Evolutionary conservation across 345 rosid genomes (phyloP).

Genomic region (Clausena lansium): DNA sequence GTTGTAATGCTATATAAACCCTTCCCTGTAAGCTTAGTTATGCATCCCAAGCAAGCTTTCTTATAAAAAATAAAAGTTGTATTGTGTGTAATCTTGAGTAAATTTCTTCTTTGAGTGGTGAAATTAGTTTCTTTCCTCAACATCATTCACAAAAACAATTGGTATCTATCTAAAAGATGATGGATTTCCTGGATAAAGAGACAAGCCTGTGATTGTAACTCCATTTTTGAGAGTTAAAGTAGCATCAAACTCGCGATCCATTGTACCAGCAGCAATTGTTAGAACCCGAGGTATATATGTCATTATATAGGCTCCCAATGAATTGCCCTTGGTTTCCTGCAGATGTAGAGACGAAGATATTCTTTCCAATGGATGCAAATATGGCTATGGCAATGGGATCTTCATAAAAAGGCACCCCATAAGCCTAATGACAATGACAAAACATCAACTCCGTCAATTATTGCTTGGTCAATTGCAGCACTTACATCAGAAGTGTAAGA

Average conservation of each 20-base stretch:
- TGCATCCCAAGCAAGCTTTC: too few species aligned
- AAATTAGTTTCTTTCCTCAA: too few species aligned
- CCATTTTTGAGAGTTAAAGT: conserved; percentile 25
- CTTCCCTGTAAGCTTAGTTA: too few species aligned
- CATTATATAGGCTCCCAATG: conserved; percentile 32
- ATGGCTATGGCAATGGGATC: conserved; percentile 53
- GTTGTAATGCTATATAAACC: too few species aligned
- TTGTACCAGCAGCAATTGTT: conserved; percentile 43
- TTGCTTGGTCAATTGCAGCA: conserved; percentile 53
- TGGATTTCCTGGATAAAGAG: conserved; percentile 28
- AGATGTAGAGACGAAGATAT: conserved; percentile 45
- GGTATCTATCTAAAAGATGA: conserved; percentile 19
- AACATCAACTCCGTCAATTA: conserved; percentile 46
- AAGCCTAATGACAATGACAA: conserved; percentile 47
- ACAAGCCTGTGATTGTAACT: conserved; percentile 27
- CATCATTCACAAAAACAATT: conserved; percentile 37
- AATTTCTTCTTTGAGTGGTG: too few species aligned
- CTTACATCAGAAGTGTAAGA: conserved; percentile 28
- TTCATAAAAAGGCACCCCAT: conserved; percentile 27
- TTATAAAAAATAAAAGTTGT: too few species aligned
- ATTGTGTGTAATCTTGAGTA: too few species aligned
- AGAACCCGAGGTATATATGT: conserved; percentile 46
- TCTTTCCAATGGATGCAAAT: conserved; percentile 43
- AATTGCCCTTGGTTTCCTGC: conserved; percentile 41
- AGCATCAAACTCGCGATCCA: conserved; percentile 32